These are phyloP conservation scores for Neopestalotiopsis clavispora DNA, from an alignment of 2,329 filamentous ascomycete genomes.

Conservation along the genomic window DNA sequence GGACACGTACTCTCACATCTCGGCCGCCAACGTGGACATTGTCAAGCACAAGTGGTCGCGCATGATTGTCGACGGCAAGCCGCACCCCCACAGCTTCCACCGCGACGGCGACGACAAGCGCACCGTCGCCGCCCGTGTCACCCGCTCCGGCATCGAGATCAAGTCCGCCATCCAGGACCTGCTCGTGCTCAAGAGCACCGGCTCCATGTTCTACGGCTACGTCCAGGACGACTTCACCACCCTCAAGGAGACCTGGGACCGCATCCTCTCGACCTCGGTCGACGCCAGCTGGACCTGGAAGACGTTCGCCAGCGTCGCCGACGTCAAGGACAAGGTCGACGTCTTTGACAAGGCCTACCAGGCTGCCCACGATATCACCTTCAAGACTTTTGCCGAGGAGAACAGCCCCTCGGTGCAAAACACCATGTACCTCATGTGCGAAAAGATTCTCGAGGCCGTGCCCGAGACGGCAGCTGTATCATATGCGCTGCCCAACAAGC, in stretches of 20 bases:
- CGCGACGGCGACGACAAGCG: slow-evolving; percentile 89
- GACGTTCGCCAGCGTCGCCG: slow-evolving; percentile 66
- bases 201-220: slow-evolving; percentile 94
- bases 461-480: slow-evolving; percentile 75
- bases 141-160: slow-evolving; percentile 72
- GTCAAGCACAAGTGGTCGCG: slow-evolving; percentile 90
- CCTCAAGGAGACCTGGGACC: slow-evolving; percentile 88
- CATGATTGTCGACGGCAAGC: slow-evolving; percentile 83
- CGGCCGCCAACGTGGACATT: slow-evolving; percentile 80
- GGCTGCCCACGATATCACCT: slow-evolving; percentile 80
- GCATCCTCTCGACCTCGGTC: slow-evolving; percentile 92
- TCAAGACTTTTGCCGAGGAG: slow-evolving; percentile 89
- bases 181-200: slow-evolving; percentile 93
- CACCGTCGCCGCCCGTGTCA: slow-evolving; percentile 75
- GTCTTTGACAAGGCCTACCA: slow-evolving; percentile 83
- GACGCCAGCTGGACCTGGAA: slow-evolving; percentile 88
- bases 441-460: slow-evolving; percentile 78
- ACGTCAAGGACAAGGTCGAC: slow-evolving; percentile 66
- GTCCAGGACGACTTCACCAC: slow-evolving; percentile 93
- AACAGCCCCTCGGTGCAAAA: slow-evolving; percentile 91
- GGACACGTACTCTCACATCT: slow-evolving; percentile 86
- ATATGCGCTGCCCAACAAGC: slow-evolving; percentile 94
- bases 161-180: slow-evolving; percentile 80
- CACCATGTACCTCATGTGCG: slow-evolving; percentile 99
- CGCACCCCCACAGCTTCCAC: slow-evolving; percentile 94